Evolutionary conservation across 805 yeast species (phyloP), one percentile per base, ranked within the genome.

Genomic region (Candida koratica): DNA sequence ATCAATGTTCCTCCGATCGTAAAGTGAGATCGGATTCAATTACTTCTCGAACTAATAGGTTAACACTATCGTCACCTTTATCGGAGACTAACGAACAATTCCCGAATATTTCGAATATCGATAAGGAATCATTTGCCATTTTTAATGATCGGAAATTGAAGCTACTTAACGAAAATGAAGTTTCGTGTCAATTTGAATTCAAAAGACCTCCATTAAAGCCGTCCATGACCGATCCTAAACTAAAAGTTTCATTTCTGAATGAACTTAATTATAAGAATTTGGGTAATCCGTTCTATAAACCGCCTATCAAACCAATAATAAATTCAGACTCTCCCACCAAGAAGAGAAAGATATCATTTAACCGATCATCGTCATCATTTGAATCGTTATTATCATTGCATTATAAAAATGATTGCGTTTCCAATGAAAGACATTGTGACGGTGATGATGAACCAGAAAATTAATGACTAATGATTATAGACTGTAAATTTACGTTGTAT

Each of bases 31-130:
- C 41, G 5, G 38, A 46, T 22, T 41, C 46, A 4, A 36, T 42
- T 6, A 23, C 44, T n/a, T 9, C 37, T 10, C 32, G 35, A 17
- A 29, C 35, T 13, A 37, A 43, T 10, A 34, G 46, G 26, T 30
- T 48, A 19, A 40, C 54, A 4, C 42, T 55, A 24, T 50, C 56
- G 15, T 51, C 56, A 14, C 60, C 60, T n/a, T 43, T 55, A 28
- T 34, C 47, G 25, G 55, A 46, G 17, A 37, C 41, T 28, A 27
- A 38, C 6, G 43, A 36, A 25, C 24, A 31, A 16, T 37, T 34
- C 17, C 24, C 32, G 6, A 34, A 6, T 6, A 33, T 16, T 23
- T 7, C 9, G 12, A 34, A 11, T 12, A 20, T 23, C n/a, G 28
- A 33, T 18, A 17, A 18, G 14, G 28, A 22, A n/a, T 23, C 27